Evolutionary conservation across 495 filamentous ascomycete genomes (phyloP).

Genomic region (Tuber umbilicatum): DNA sequence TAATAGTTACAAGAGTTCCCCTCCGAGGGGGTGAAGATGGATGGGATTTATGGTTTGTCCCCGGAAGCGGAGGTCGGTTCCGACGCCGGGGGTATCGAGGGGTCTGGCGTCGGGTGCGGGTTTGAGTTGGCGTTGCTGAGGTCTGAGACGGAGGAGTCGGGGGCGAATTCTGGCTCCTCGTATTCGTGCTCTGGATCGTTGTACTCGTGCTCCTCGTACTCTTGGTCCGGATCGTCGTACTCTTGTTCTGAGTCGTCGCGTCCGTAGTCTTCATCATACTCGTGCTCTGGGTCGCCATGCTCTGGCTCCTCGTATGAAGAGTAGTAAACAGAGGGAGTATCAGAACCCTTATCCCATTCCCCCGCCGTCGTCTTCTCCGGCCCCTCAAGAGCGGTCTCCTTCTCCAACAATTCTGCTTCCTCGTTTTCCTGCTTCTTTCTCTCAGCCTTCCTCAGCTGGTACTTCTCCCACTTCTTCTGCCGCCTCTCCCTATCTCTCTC

Average conservation of each 20-base stretch:
- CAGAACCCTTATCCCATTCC: background rate
- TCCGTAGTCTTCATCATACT: background rate
- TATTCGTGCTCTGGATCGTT: background rate
- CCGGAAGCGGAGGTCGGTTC: background rate
- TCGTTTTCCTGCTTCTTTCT: background rate
- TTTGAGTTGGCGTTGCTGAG: background rate
- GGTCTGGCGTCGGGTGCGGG: background rate
- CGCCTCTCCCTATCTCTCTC: conserved; percentile 19
- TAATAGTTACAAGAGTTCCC: background rate
- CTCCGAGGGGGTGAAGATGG: background rate
- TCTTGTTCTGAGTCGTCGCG: background rate
- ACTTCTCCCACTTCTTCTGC: background rate
- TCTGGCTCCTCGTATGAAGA: background rate
- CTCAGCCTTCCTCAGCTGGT: conserved; percentile 3
- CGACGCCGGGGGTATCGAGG: background rate
- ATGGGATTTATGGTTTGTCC: background rate
- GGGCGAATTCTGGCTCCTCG: background rate
- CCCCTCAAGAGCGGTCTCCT: background rate
- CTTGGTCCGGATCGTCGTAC: too few species aligned
- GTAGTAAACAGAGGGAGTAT: background rate
- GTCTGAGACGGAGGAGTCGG: background rate
- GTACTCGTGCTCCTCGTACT: background rate
- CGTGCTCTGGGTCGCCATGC: background rate
- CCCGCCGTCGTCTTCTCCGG: background rate
- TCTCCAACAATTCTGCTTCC: background rate